Evolutionary conservation across 257 asterid genomes (phyloP), one percentile per base, ranked within the genome.

Genomic region (Ilex aquifolium): DNA sequence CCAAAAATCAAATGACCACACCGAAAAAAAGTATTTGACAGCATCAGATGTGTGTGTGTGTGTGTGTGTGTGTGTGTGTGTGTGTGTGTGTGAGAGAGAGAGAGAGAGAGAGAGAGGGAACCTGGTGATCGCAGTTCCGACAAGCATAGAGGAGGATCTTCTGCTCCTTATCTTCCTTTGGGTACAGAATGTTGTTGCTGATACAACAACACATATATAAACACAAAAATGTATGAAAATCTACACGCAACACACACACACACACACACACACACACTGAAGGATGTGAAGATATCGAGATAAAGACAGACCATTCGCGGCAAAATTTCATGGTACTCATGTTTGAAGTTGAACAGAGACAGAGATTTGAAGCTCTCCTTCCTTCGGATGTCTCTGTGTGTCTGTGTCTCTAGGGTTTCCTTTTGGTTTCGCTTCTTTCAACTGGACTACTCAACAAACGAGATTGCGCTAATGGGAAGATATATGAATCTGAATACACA

Each of bases 251-350:
- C 2, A 55, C 32, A 31, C 16, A 32, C 32, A 40, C 7, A 30
- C 29, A 13, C 2, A 17, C 2, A 55, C 32, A 31, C 16, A 32
- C 32, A 40, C 7, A 30, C 29, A 13, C 2, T 5, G 14, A 57
- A 10, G 17, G 16, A 16, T 5, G 5, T 11, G n/a, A 0, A 55
- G 10, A 48, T 10, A 40, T 5, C 6, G 2, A 21, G 4, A 21
- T 5, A 13, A 32, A 70, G 36, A 36, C 83, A 30, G 61, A 90
- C 99, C 99, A 90, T 79, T 87, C 96, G 15, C 99, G 93, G 85
- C 99, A 93, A 78, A 93, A 93, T 72, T 87, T 93, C 99, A 93
- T 90, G 73, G 97, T 85, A 93, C 99, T 93, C 99, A 92, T 92
- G 5, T 53, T 53, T 44, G 50, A 8, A 44, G 13, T 7, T 7